A percentile compares a stretch with the other conserved stretches of the same genome.
Conservation (phyloP, 345 rosid species). For the Citrus cavaleriei region DNA sequence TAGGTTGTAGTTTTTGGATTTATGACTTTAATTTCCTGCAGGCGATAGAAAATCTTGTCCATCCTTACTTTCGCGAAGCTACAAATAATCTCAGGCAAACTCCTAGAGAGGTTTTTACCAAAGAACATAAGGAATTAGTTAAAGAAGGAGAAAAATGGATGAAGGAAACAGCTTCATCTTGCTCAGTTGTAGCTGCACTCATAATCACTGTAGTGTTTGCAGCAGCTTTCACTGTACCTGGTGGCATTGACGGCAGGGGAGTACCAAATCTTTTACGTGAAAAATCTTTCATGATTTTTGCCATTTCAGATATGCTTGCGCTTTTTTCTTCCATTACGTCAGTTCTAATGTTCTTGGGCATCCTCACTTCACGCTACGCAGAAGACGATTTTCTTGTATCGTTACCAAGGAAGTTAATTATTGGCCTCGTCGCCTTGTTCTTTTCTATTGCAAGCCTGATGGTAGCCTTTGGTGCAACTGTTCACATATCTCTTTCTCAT, state of each 20-base stretch:
- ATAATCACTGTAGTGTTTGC: neutral
- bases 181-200: neutral
- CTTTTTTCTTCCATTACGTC: neutral
- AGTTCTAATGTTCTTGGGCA: constrained; percentile 6
- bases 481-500: neutral
- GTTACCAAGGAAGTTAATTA: neutral
- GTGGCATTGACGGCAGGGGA: neutral
- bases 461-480: constrained; percentile 5
- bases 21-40: neutral
- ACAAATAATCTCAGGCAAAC: rapidly evolving
- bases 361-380: neutral
- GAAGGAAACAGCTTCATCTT: too few relatives aligned
- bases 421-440: neutral
- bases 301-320: neutral
- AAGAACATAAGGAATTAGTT: neutral
- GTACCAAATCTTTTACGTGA: neutral
- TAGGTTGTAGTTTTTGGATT: too few relatives aligned
- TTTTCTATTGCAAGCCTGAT: constrained; percentile 8
- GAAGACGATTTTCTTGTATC: constrained; percentile 2
- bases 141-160: too few relatives aligned
- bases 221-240: neutral
- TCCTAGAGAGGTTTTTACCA: neutral
- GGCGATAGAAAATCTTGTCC: neutral
- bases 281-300: neutral
- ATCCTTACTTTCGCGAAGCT: neutral